A percentile compares a stretch with the other conserved stretches of the same genome.
Evolutionary conservation across 2,329 filamentous ascomycete genomes (phyloP).

Genomic region (Paecilomyces niveus): DNA sequence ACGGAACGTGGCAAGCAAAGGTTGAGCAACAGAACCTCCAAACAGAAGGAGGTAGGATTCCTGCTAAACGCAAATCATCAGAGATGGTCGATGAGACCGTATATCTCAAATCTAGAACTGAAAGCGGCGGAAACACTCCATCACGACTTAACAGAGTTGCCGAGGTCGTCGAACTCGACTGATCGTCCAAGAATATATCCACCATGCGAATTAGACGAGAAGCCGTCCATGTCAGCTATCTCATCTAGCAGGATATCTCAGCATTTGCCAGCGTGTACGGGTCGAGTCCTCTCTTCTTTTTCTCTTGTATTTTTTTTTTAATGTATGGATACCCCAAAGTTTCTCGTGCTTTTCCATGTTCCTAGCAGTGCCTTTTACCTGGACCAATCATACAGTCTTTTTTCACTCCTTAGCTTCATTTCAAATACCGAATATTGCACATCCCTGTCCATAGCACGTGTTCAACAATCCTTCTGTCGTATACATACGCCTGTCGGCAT

Average conservation of each 20-base stretch:
- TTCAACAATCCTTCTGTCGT: neutral
- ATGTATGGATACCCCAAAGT: neutral
- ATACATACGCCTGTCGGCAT: neutral
- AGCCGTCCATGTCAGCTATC: neutral
- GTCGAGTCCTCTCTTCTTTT: neutral
- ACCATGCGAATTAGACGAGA: neutral
- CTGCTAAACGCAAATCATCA: conserved; percentile 12
- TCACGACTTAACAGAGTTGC: neutral
- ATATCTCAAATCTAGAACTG: conserved; percentile 8
- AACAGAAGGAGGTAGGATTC: conserved; percentile 7
- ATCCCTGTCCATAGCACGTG: neutral
- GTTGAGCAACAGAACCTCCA: conserved; percentile 13
- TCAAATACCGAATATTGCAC: too few relatives aligned
- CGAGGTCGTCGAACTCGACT: conserved; percentile 18
- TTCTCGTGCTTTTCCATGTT: neutral
- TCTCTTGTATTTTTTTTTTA: neutral
- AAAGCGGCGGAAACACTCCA: neutral
- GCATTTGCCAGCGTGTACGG: neutral
- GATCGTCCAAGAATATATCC: neutral
- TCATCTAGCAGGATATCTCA: neutral
- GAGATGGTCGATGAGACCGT: conserved; percentile 8
- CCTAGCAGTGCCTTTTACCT: neutral
- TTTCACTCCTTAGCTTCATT: too few relatives aligned
- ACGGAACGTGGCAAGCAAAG: conserved; percentile 60
- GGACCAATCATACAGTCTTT: neutral